phyloP scores from a whole-genome alignment of 2,329 filamentous ascomycete genomes.

The Fusarium mundagurra region DNA sequence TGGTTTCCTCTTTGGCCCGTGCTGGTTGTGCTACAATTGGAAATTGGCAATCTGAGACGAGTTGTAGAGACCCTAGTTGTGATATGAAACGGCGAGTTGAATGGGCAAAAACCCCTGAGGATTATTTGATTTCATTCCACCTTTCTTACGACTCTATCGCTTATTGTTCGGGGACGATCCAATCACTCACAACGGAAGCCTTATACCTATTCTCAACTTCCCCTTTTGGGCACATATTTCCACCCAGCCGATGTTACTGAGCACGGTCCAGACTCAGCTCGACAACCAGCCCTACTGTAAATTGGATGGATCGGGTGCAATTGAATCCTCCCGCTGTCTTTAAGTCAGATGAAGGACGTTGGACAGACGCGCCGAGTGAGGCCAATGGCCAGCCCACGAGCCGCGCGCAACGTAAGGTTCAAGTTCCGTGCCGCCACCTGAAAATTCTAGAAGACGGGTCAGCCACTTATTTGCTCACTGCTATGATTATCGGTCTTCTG shows the following conservation, averaged over 20 bases:
- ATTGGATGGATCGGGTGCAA: background rate
- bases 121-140: background rate
- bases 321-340: background rate
- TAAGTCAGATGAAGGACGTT: slow-evolving; percentile 31
- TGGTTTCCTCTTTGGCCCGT: slow-evolving; percentile 9
- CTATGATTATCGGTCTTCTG: background rate
- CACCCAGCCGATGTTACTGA: background rate
- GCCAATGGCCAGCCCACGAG: background rate
- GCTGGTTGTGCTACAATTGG: slow-evolving; percentile 21
- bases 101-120: slow-evolving; percentile 24
- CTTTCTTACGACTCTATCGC: slow-evolving; percentile 1
- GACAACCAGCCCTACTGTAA: slow-evolving; percentile 24
- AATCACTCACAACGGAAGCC: background rate
- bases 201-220: slow-evolving; percentile 1
- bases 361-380: slow-evolving; percentile 1
- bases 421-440: slow-evolving; percentile 12
- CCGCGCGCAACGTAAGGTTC: slow-evolving; percentile 5
- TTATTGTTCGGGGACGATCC: background rate
- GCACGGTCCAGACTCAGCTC: slow-evolving; percentile 2
- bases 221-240: slow-evolving; percentile 8
- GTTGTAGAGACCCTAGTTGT: slow-evolving; percentile 23
- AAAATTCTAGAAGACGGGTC: slow-evolving; percentile 32
- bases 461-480: slow-evolving; percentile 3
- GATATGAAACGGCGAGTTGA: slow-evolving; percentile 37
- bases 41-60: slow-evolving; percentile 45